Conservation (phyloP, 371 early-diverging fungal species). For the Rhizomucor miehei region DNA sequence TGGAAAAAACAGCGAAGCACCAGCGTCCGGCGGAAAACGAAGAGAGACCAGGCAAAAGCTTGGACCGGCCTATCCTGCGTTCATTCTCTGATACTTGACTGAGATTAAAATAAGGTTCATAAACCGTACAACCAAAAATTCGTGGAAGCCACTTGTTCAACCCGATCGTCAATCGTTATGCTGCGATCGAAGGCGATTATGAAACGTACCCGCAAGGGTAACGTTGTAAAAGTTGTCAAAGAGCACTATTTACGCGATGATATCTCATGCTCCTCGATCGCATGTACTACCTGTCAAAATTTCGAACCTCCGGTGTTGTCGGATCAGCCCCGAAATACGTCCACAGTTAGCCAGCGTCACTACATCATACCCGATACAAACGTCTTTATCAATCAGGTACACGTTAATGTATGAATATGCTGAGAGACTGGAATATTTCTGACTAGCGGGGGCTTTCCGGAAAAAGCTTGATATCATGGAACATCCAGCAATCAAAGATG, state of each 20-base stretch:
- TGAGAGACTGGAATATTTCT: neutral
- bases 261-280: constrained; percentile 75
- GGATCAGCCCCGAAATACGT: constrained; percentile 45
- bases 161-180: constrained; percentile 16
- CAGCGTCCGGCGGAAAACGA: too few relatives aligned
- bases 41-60: too few relatives aligned
- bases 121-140: neutral
- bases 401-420: too few relatives aligned
- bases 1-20: constrained; percentile 2
- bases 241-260: constrained; percentile 97
- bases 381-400: constrained; percentile 89
- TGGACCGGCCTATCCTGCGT: too few relatives aligned
- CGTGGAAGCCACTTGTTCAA: neutral
- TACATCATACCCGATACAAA: constrained; percentile 95
- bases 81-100: too few relatives aligned
- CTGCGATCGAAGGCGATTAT: constrained; percentile 67
- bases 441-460: neutral
- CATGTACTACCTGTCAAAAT: constrained; percentile 58
- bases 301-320: constrained; percentile 40
- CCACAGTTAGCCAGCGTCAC: constrained; percentile 55
- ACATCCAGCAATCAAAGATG: constrained; percentile 79
- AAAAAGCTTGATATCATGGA: constrained; percentile 90
- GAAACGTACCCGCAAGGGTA: constrained; percentile 84
- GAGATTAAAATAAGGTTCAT: too few relatives aligned
- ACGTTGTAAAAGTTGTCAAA: constrained; percentile 89